These are phyloP conservation scores for Prunus armeniaca DNA, from an alignment of 306 rosid genomes.

Conservation along the genomic window DNA sequence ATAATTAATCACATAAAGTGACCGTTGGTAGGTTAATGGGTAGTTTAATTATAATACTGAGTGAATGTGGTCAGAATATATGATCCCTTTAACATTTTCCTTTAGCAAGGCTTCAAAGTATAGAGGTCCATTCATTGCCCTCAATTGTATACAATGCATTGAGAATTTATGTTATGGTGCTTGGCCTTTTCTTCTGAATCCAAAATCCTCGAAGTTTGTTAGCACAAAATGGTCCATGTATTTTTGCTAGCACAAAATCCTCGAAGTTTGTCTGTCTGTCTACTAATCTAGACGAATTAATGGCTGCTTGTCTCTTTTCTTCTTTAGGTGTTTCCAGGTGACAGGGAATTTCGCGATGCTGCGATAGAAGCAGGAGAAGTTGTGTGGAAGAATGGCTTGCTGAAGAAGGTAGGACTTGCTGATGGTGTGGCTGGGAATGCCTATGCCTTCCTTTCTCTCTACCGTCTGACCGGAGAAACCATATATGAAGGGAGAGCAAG, in stretches of 20 bases:
- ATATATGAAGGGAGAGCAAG: conserved; percentile 75
- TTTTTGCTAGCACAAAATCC: background rate
- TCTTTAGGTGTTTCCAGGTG: conserved; percentile 59
- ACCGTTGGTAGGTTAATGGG: too few relatives aligned
- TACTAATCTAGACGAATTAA: background rate
- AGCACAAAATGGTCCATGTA: background rate
- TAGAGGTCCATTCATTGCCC: too few relatives aligned
- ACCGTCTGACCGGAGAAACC: conserved; percentile 58
- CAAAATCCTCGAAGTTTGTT: background rate
- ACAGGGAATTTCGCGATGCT: conserved; percentile 77
- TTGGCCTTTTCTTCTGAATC: background rate
- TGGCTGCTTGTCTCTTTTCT: background rate
- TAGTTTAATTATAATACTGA: too few relatives aligned
- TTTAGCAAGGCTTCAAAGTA: too few relatives aligned
- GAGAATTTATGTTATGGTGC: background rate
- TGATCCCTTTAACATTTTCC: too few relatives aligned
- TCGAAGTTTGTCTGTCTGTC: background rate
- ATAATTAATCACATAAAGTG: too few relatives aligned
- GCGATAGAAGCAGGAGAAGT: conserved; percentile 98
- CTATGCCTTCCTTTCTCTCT: conserved; percentile 73
- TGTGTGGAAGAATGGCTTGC: conserved; percentile 86
- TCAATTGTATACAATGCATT: background rate
- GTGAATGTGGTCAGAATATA: too few relatives aligned
- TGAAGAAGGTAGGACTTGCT: conserved; percentile 77
- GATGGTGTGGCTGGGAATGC: conserved; percentile 89